These are phyloP conservation scores for Dioscorea dumetorum DNA, from an alignment of 106 monocot species.

Conservation along the genomic window DNA sequence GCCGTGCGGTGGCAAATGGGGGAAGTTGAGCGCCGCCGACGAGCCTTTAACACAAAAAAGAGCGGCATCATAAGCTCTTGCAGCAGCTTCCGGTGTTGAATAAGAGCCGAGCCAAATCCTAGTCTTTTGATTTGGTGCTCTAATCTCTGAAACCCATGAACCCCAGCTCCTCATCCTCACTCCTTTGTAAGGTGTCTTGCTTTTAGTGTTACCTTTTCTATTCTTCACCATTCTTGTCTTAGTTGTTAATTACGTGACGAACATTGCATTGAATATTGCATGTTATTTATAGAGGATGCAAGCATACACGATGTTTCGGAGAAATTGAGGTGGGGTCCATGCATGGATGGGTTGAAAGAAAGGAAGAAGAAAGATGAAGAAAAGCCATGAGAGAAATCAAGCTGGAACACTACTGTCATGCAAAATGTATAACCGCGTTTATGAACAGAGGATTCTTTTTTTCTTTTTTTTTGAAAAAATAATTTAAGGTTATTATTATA, in stretches of 20 bases:
- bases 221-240: slow-evolving; percentile 3
- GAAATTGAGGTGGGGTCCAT: too few relatives aligned
- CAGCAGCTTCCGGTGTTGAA: slow-evolving; percentile 46
- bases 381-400: too few relatives aligned
- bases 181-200: slow-evolving; percentile 37
- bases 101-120: slow-evolving; percentile 68
- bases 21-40: slow-evolving; percentile 46
- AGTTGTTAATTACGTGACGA: background rate
- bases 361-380: too few relatives aligned
- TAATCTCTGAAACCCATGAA: slow-evolving; percentile 63
- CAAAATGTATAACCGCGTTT: too few relatives aligned
- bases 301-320: background rate
- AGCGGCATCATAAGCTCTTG: slow-evolving; percentile 51
- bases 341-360: too few relatives aligned
- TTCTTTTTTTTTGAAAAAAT: too few relatives aligned
- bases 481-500: too few relatives aligned
- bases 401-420: too few relatives aligned
- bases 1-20: slow-evolving; percentile 1
- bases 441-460: too few relatives aligned
- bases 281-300: too few relatives aligned
- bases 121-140: slow-evolving; percentile 52
- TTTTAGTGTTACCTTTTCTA: background rate
- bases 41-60: slow-evolving; percentile 46
- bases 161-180: slow-evolving; percentile 75
- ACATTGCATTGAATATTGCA: too few relatives aligned